phyloP scores from a whole-genome alignment of 306 rosid genomes.

The Lathyrus tuberosus region DNA sequence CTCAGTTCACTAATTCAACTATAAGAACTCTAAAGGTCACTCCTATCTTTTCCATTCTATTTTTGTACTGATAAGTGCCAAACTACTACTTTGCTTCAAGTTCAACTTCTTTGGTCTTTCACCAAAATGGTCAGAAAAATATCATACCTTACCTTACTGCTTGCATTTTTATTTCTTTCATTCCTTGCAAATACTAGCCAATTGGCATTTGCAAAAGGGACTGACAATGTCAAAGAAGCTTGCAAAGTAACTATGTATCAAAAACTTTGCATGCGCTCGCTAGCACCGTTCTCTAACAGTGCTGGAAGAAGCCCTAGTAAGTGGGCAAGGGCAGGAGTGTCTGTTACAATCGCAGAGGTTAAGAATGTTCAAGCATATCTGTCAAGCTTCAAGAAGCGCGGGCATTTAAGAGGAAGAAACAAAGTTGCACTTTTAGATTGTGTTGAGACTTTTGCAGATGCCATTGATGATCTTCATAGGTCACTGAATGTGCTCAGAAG shows the following conservation, averaged over 20 bases:
- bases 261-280: slow-evolving; percentile 52
- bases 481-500: slow-evolving; percentile 59
- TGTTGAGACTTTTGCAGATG: slow-evolving; percentile 50
- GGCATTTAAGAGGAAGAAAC: slow-evolving; percentile 40
- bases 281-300: slow-evolving; percentile 51
- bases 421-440: slow-evolving; percentile 61
- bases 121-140: slow-evolving; percentile 37
- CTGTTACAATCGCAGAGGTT: slow-evolving; percentile 60
- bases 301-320: slow-evolving; percentile 58
- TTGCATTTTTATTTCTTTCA: slow-evolving; percentile 34
- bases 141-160: slow-evolving; percentile 21
- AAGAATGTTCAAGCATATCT: slow-evolving; percentile 44
- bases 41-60: slow-evolving; percentile 20
- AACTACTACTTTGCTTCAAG: slow-evolving; percentile 23
- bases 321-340: slow-evolving; percentile 76
- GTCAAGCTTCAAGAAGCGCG: slow-evolving; percentile 31
- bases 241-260: slow-evolving; percentile 62
- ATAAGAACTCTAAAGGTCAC: slow-evolving; percentile 19
- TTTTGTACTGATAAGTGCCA: background rate
- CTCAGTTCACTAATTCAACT: slow-evolving; percentile 16
- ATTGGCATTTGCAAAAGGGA: slow-evolving; percentile 39
- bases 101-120: slow-evolving; percentile 13
- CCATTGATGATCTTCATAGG: slow-evolving; percentile 61
- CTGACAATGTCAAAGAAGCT: slow-evolving; percentile 51
- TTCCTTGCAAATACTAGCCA: slow-evolving; percentile 26